These are phyloP conservation scores for Dendrocalamus sinicus DNA, from an alignment of 176 grass and related monocot genomes.

Conservation along the genomic window DNA sequence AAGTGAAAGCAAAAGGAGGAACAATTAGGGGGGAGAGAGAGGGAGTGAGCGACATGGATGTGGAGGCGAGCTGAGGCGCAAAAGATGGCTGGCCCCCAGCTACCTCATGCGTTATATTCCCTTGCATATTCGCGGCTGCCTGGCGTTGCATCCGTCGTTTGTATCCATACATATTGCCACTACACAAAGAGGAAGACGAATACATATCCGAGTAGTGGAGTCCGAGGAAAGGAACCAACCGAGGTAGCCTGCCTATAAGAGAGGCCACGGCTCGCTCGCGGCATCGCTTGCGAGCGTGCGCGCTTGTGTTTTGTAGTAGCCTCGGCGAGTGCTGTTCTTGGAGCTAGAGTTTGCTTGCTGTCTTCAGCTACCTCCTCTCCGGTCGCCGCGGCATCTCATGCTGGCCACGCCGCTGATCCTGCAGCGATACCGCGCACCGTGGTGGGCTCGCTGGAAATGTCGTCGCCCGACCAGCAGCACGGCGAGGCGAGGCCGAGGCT, in stretches of 20 bases:
- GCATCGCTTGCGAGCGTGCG: background rate
- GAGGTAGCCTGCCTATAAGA: slow-evolving; percentile 31
- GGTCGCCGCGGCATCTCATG: slow-evolving; percentile 50
- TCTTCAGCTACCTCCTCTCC: background rate
- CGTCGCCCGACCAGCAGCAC: background rate
- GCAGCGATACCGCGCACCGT: slow-evolving; percentile 17
- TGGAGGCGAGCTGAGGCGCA: slow-evolving; percentile 8
- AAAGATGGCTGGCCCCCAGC: slow-evolving; percentile 49
- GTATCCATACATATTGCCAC: background rate
- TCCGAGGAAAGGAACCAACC: slow-evolving; percentile 54
- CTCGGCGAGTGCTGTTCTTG: background rate
- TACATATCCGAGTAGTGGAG: slow-evolving; percentile 53
- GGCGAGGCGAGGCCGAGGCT: slow-evolving; percentile 59
- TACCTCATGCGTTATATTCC: slow-evolving; percentile 66
- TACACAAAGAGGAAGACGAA: background rate
- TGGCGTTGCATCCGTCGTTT: background rate
- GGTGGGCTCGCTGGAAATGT: slow-evolving; percentile 53
- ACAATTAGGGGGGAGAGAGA: slow-evolving; percentile 36
- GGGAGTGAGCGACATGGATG: slow-evolving; percentile 23
- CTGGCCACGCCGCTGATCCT: slow-evolving; percentile 32
- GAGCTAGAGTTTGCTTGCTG: background rate
- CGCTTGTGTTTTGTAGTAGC: background rate
- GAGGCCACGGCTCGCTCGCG: background rate
- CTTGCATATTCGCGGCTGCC: slow-evolving; percentile 36
- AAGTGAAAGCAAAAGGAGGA: slow-evolving; percentile 78